Evolutionary conservation across 768 basidiomycete species (phyloP), one percentile per base, ranked within the genome.

Genomic region (Termitomyces sp.): DNA sequence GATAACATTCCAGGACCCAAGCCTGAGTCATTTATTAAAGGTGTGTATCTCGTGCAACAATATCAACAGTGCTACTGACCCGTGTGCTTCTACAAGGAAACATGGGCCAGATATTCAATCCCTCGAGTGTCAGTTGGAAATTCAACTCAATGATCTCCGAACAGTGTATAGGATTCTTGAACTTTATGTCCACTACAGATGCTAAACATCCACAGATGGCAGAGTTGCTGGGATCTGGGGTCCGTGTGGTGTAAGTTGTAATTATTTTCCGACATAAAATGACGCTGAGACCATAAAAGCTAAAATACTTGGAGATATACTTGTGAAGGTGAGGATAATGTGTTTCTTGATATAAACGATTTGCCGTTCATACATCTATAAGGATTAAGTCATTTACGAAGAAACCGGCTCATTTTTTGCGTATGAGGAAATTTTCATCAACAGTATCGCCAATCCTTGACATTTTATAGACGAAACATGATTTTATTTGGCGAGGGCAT

Each of bases 1-100:
- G 67, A 69, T 45, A 71, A 72, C 51, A 59, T 75, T 34, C 71
- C 71, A 4, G 74, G 74, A 11, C 74, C 73, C 1, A 58, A 55
- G 11, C 56, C 65, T 3, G 47, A 53, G 1, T 73, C 72, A 3
- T 68, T 69, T 32, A 40, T 62, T 22, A 68, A 62, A 51, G 74
- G 74, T 72, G 15, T 24, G 42, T 5, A 40, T 5, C 0, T 24
- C 38, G 6, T 15, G 40, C 17, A 24, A 3, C 8, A 34, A 24
- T 15, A 28, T 17, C 12, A 8, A 2, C 34, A 11, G 34, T 14
- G 5, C 2, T 5, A 35, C 3, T 7, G 30, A 10, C 9, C 30
- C 10, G n/a, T 35, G 2, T 37, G 26, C 10, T 26, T 26, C 0
- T 17, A 9, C 24, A 37, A 65, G 64, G 64, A 22, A 65, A 65